Conservation (phyloP, 805 yeast species). For the Kodamaea lidongshanica region DNA sequence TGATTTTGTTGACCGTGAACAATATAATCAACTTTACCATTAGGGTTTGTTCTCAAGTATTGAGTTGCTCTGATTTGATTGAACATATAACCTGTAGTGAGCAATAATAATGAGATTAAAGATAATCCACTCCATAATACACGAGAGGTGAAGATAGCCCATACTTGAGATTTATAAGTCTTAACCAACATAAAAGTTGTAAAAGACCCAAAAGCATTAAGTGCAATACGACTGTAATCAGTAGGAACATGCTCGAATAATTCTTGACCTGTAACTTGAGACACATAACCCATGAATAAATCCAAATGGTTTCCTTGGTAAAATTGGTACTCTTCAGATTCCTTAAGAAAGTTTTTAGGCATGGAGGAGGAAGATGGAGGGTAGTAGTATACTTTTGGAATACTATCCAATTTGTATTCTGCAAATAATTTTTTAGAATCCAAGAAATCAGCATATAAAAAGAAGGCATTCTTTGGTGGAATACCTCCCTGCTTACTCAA, state of each 20-base stretch:
- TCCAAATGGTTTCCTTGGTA: conserved; percentile 38
- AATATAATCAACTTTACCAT: conserved; percentile 36
- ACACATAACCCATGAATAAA: conserved; percentile 33
- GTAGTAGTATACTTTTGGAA: conserved; percentile 70
- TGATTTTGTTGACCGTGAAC: conserved; percentile 66
- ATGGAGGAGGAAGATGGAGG: conserved; percentile 41
- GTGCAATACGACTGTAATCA: conserved; percentile 34
- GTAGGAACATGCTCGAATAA: conserved; percentile 36
- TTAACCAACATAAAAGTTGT: conserved; percentile 20
- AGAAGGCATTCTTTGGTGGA: conserved; percentile 41
- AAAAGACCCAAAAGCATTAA: conserved; percentile 32
- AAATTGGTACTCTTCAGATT: conserved; percentile 40
- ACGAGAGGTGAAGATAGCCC: conserved; percentile 41
- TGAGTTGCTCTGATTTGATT: conserved; percentile 74
- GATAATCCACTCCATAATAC: conserved; percentile 69
- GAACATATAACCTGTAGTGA: conserved; percentile 90
- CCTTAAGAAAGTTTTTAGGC: conserved; percentile 21
- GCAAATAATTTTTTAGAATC: conserved; percentile 50
- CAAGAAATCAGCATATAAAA: conserved; percentile 69
- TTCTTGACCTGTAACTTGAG: conserved; percentile 24
- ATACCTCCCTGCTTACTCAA: conserved; percentile 24
- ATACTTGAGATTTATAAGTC: conserved; percentile 27
- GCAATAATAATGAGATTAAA: conserved; percentile 58
- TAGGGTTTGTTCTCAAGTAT: conserved; percentile 44
- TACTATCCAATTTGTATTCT: conserved; percentile 54